Conservation (phyloP, 176 grass and related monocot species). For the Alopecurus myosuroides region DNA sequence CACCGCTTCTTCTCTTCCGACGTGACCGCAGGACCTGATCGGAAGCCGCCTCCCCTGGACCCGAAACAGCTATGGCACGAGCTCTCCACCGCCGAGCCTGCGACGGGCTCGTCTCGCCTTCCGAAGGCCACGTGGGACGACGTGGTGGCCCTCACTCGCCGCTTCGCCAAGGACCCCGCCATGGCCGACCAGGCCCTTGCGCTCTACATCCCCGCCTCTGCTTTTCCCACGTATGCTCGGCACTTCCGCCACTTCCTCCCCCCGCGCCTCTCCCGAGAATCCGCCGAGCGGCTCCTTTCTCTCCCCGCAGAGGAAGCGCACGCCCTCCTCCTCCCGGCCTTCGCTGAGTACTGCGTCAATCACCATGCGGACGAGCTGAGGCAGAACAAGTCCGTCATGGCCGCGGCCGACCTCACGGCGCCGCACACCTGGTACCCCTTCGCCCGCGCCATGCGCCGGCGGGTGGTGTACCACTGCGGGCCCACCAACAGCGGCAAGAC, state of each 20-base stretch:
- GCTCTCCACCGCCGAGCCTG: slow-evolving; percentile 29
- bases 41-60: slow-evolving; percentile 20
- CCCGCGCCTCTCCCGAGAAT: slow-evolving; percentile 31
- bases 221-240: slow-evolving; percentile 44
- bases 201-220: slow-evolving; percentile 65
- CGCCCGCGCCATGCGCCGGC: slow-evolving; percentile 83
- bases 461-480: slow-evolving; percentile 84
- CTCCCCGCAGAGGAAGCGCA: slow-evolving; percentile 40
- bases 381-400: slow-evolving; percentile 43
- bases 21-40: neutral
- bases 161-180: slow-evolving; percentile 63
- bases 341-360: slow-evolving; percentile 62
- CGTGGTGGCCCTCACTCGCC: slow-evolving; percentile 36
- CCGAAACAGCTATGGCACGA: slow-evolving; percentile 54
- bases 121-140: slow-evolving; percentile 56
- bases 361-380: slow-evolving; percentile 53
- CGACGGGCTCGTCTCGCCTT: slow-evolving; percentile 24
- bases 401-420: slow-evolving; percentile 68
- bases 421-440: slow-evolving; percentile 95
- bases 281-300: slow-evolving; percentile 33
- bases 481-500: slow-evolving; percentile 98
- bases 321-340: slow-evolving; percentile 68
- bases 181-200: slow-evolving; percentile 79
- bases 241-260: slow-evolving; percentile 66
- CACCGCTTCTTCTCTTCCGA: slow-evolving; percentile 33